These are phyloP conservation scores for Takashimella tepidaria DNA, from an alignment of 1,284 basidiomycete genomes.

Conservation along the genomic window DNA sequence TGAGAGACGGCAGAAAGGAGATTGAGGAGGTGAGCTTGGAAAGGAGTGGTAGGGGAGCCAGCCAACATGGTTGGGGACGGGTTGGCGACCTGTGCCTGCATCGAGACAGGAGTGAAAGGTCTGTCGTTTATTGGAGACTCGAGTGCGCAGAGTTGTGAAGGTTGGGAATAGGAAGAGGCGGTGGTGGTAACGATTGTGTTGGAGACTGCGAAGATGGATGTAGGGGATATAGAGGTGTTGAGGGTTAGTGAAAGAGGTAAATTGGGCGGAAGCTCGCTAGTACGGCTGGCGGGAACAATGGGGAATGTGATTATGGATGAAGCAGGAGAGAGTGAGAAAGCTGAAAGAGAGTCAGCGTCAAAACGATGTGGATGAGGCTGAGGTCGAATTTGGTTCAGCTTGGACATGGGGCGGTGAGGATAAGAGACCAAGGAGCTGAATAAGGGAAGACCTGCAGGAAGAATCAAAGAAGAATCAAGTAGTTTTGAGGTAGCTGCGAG, in stretches of 20 bases:
- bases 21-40: conserved; percentile 35
- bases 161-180: background rate
- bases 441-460: too few species aligned
- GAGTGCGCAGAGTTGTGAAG: too few species aligned
- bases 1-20: conserved; percentile 32
- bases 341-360: background rate
- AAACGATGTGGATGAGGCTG: background rate
- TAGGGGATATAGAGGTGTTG: background rate
- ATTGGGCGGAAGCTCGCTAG: background rate
- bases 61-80: too few species aligned
- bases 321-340: background rate
- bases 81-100: too few species aligned
- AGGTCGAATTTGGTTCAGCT: background rate
- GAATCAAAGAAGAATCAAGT: too few species aligned
- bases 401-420: background rate
- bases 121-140: background rate
- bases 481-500: too few species aligned
- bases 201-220: background rate
- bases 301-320: background rate
- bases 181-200: background rate
- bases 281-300: background rate
- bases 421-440: too few species aligned
- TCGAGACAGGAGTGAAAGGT: too few species aligned
- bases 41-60: too few species aligned
- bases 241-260: background rate